These are phyloP conservation scores for Tulasnella sp. DNA, from an alignment of 768 basidiomycete species.

Conservation along the genomic window DNA sequence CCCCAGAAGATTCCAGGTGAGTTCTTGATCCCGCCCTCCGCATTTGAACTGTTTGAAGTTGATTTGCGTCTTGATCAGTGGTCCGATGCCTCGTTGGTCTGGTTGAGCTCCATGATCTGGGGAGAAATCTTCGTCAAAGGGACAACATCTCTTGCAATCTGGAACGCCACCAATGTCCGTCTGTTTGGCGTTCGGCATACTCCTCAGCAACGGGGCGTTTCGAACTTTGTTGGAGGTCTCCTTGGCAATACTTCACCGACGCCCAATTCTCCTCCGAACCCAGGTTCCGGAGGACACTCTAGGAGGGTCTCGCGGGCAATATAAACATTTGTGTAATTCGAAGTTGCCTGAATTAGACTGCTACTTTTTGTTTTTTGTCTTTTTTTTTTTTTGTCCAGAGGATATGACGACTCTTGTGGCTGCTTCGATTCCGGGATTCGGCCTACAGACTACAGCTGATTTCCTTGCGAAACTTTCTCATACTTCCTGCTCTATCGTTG, in stretches of 20 bases:
- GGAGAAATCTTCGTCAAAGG: conserved; percentile 91
- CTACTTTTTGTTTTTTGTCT: no score
- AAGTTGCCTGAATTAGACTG: background rate
- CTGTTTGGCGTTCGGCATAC: conserved; percentile 90
- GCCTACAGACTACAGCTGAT: no score
- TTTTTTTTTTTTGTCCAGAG: no score
- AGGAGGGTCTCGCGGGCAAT: conserved; percentile 4
- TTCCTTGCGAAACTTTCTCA: no score
- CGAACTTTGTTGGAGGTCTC: conserved; percentile 76
- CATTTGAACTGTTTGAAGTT: background rate
- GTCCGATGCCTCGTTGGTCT: conserved; percentile 86
- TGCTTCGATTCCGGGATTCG: no score
- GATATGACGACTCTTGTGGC: no score
- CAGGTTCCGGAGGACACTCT: background rate
- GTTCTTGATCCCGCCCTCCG: conserved; percentile 33
- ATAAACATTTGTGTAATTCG: background rate
- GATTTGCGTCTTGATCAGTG: conserved; percentile 50
- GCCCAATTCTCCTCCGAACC: background rate
- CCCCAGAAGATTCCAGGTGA: conserved; percentile 72
- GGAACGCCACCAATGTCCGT: conserved; percentile 85
- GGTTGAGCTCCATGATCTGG: conserved; percentile 93
- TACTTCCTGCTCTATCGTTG: no score
- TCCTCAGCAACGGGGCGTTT: conserved; percentile 61
- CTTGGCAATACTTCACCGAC: conserved; percentile 40
- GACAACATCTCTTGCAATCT: conserved; percentile 81